Percentiles rank a stretch among this genome's conserved stretches.
Conservation (phyloP, 805 yeast species). For the Myxozyma melibiosi region DNA sequence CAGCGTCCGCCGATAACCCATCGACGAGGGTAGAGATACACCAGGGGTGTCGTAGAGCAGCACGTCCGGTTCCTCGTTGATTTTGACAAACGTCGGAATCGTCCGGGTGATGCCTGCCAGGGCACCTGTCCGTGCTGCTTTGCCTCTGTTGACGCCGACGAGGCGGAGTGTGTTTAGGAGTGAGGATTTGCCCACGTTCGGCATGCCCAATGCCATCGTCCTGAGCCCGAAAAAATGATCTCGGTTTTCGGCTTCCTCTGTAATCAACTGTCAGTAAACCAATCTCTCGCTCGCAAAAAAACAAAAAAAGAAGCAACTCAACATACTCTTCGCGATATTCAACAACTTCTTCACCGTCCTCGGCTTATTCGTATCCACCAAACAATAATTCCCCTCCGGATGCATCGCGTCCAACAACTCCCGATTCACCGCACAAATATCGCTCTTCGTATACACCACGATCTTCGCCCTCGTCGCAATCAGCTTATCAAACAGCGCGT, state of each 20-base stretch:
- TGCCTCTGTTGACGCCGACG: conserved; percentile 46
- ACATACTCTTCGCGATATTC: conserved; percentile 50
- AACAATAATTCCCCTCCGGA: conserved; percentile 50
- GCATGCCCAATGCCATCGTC: conserved; percentile 86
- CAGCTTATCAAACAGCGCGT: conserved; percentile 72
- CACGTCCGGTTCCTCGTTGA: conserved; percentile 63
- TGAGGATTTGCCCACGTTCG: conserved; percentile 96
- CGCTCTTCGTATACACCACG: conserved; percentile 79
- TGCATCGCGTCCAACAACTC: conserved; percentile 54
- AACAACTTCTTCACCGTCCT: conserved; percentile 56
- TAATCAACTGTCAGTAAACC: conserved; percentile 46
- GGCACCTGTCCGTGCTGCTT: conserved; percentile 83
- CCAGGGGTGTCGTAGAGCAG: conserved; percentile 91
- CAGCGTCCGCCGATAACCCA: conserved; percentile 68
- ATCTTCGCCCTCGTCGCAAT: conserved; percentile 57
- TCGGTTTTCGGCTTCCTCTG: conserved; percentile 6
- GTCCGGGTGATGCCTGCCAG: conserved; percentile 87
- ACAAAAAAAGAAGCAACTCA: not conserved
- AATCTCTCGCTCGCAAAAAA: conserved; percentile 46
- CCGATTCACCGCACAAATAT: conserved; percentile 55
- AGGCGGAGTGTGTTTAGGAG: conserved; percentile 71
- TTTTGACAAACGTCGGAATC: conserved; percentile 72
- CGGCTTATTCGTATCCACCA: conserved; percentile 59
- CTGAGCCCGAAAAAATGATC: conserved; percentile 80
- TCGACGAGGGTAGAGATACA: conserved; percentile 76